Percentiles rank a stretch among this genome's conserved stretches.
Evolutionary conservation across 768 basidiomycete genomes (phyloP).

Genomic region (Lentinus brumalis): DNA sequence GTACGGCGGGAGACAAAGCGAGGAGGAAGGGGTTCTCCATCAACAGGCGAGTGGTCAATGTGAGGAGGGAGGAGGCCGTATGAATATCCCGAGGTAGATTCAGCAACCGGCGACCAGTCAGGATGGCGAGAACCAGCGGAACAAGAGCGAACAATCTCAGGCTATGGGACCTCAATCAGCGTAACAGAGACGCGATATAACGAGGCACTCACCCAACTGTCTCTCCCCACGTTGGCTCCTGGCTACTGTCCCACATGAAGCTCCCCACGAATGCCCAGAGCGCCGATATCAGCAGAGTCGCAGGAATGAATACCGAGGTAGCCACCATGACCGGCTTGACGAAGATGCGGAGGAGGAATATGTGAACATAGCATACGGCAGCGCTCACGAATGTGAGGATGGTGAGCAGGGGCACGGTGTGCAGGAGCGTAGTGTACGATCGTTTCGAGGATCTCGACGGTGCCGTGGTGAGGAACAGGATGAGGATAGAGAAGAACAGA

Average conservation of each 20-base stretch:
- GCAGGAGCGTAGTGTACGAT: conserved; percentile 73
- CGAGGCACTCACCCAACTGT: conserved; percentile 63
- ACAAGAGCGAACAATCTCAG: conserved; percentile 78
- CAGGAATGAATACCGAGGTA: conserved; percentile 76
- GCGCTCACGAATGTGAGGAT: conserved; percentile 75
- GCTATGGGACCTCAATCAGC: conserved; percentile 36
- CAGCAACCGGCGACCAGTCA: conserved; percentile 72
- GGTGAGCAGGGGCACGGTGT: conserved; percentile 76
- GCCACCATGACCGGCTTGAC: conserved; percentile 82
- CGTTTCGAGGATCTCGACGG: conserved; percentile 39
- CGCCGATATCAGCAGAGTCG: conserved; percentile 71
- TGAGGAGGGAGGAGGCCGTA: conserved; percentile 57
- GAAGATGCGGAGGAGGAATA: conserved; percentile 76
- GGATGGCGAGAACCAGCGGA: conserved; percentile 67
- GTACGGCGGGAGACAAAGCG: conserved; percentile 70
- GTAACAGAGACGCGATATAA: neutral
- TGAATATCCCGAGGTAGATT: conserved; percentile 73
- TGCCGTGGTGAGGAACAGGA: conserved; percentile 59
- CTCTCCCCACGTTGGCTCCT: conserved; percentile 78
- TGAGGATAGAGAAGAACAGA: conserved; percentile 62
- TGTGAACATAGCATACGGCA: conserved; percentile 68
- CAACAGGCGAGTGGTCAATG: conserved; percentile 68
- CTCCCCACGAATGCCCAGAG: conserved; percentile 83
- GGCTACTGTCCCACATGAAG: conserved; percentile 59
- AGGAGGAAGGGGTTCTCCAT: conserved; percentile 75